Evolutionary conservation across 306 rosid genomes (phyloP), one percentile per base, ranked within the genome.

Genomic region (Quercus robur): DNA sequence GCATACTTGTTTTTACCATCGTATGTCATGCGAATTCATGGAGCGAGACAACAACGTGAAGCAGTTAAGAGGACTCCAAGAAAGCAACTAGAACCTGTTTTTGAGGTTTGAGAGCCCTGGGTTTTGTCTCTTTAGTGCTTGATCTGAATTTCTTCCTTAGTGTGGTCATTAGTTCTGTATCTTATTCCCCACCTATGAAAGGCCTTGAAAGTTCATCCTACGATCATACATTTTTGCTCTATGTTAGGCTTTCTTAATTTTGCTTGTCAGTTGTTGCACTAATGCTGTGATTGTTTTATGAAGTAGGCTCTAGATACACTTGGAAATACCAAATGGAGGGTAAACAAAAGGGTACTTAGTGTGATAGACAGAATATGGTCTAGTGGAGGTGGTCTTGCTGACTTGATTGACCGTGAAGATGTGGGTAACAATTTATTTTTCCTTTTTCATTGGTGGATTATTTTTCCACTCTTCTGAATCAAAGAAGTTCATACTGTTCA

Each of bases 321-420:
- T 85, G 98, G 99, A 74, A 83, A 52, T 77, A 95, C 97, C 81
- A 91, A 89, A 85, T 93, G 99, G 99, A 88, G 93, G 86, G 87
- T 95, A 56, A 93, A 93, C 85, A 90, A 81, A 82, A 86, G 91
- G 86, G 84, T 93, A 3, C 98, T 95, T n/a, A 30, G 86, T 51
- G 94, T 93, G 78, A 78, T 95, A 46, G 97, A 95, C 84, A 90
- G 92, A 73, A 85, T 95, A 84, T 95, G 99, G 99, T 92, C 99
- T 77, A 81, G 87, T 76, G 99, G 98, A 77, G 99, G 98, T 31
- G 19, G 88, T 70, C 74, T 93, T 77, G 99, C 96, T 26, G 96
- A 88, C 82, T 83, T 95, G 88, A 93, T 93, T 79, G 88, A 85
- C 87, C 84, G 88, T 75, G 90, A 88, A 78, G 92, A 93, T 88